Percentiles rank a stretch among this genome's conserved stretches.
These are phyloP conservation scores for Aotearoamyces nothofagi DNA, from an alignment of 2,329 filamentous ascomycete species.

Conservation along the genomic window DNA sequence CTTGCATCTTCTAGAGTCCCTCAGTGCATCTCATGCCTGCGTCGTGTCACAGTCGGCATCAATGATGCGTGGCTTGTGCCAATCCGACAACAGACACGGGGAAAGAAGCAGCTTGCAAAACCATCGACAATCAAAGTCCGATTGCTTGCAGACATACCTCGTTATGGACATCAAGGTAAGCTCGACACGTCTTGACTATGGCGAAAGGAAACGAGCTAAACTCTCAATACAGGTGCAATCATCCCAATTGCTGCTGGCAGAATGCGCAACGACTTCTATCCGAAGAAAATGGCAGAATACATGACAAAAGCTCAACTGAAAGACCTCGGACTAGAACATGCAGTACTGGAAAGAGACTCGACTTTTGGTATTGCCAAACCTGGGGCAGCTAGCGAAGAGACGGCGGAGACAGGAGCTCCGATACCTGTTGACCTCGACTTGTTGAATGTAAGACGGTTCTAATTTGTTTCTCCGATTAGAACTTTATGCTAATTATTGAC, in stretches of 20 bases:
- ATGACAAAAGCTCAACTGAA: constrained; percentile 28
- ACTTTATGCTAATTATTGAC: constrained; percentile 6
- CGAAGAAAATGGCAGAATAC: constrained; percentile 33
- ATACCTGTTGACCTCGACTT: constrained; percentile 10
- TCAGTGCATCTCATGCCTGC: constrained; percentile 6
- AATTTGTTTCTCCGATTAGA: constrained; percentile 1
- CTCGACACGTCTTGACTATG: not conserved
- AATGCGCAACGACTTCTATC: constrained; percentile 40
- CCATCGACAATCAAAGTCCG: constrained; percentile 28
- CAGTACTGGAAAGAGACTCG: constrained; percentile 28
- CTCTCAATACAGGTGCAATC: constrained; percentile 28
- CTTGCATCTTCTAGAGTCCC: constrained; percentile 3
- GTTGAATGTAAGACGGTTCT: constrained; percentile 11
- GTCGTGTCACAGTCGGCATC: constrained; percentile 12
- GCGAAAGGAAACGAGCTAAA: not conserved
- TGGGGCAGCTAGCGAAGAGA: constrained; percentile 5
- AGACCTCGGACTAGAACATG: constrained; percentile 26
- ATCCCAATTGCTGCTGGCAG: constrained; percentile 32
- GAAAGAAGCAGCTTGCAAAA: constrained; percentile 27
- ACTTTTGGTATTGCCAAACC: constrained; percentile 21
- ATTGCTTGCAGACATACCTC: constrained; percentile 32
- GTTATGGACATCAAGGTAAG: constrained; percentile 31
- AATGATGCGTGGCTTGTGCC: constrained; percentile 8
- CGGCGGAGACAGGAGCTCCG: constrained; percentile 3
- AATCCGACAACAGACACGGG: constrained; percentile 19